Base-by-base conservation (phyloP, 345 rosid genomes). In the Salix dunnii region DNA sequence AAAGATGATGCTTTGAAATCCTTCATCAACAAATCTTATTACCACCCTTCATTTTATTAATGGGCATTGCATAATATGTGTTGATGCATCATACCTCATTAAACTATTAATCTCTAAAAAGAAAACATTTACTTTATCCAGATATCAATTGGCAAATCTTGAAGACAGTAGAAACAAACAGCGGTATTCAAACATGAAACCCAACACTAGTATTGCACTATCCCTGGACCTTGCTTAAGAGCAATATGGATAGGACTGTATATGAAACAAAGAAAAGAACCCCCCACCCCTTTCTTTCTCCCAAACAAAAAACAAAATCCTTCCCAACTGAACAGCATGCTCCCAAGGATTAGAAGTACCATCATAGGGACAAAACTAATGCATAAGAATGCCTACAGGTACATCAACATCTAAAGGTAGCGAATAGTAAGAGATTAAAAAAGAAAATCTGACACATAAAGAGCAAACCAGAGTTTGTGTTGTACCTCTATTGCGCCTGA, bases 401-500 rank as follows among this genome's bases (percentile, higher is more conserved):
- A 28, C 30, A n/a, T 62, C 35, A 53, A 68, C 31, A 58, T 53
- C 53, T 35, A 55, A 55, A 60, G 64, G 35, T 42, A 20, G 42
- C 2, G 11, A 61, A 33, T 28, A 68, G 30, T 21, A 42, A 20
- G 51, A 28, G 21, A n/a, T 67, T 11, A 51, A 33, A 46, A 4
- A 28, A 48, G 27, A 40, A 20, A 46, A 68, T 18, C 20, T 49
- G 77, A 28, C 49, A 51, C 66, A 35, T 12, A 62, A 35, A 64
- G 48, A 83, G 80, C 79, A 82, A 76, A 82, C 80, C 79, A 84
- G 78, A 81, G 83, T 77, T 80, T 65, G 86, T 69, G 74, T 3
- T 74, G 89, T 90, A 92, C 97, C 97, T 92, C 91, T 79, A 84
- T 71, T 27, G 83, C 75, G 88, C 90, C 83, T 75, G 88, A 77